Percentiles rank a stretch among this genome's conserved stretches.
phyloP scores from a whole-genome alignment of 2,329 filamentous ascomycete species.

The Whalleya microplaca region DNA sequence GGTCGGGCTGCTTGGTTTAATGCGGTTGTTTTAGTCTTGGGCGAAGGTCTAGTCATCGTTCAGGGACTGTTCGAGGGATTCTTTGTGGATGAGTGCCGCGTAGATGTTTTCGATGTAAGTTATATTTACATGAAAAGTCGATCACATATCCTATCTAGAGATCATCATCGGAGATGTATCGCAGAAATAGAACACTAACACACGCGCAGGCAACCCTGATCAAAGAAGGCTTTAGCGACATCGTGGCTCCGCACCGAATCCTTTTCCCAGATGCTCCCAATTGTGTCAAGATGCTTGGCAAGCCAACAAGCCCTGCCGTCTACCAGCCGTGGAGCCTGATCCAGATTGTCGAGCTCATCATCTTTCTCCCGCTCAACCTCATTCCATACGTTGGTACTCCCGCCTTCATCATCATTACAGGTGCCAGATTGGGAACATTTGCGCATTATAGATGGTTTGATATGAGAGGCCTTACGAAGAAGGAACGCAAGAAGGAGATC shows the following conservation, averaged over 20 bases:
- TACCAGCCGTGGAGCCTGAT: slow-evolving; percentile 89
- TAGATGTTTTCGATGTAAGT: slow-evolving; percentile 82
- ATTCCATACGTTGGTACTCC: slow-evolving; percentile 82
- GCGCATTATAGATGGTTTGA: slow-evolving; percentile 92
- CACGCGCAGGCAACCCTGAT: slow-evolving; percentile 68
- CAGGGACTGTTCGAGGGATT: slow-evolving; percentile 75
- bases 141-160: background rate
- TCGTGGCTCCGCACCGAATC: slow-evolving; percentile 69
- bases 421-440: slow-evolving; percentile 83
- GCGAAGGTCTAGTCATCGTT: slow-evolving; percentile 75
- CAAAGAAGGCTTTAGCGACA: slow-evolving; percentile 69
- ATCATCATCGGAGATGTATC: background rate
- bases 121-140: background rate
- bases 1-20: slow-evolving; percentile 87
- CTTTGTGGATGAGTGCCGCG: slow-evolving; percentile 77
- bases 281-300: slow-evolving; percentile 79
- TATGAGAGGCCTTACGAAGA: slow-evolving; percentile 73
- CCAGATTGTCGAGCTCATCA: slow-evolving; percentile 85
- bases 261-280: slow-evolving; percentile 70
- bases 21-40: slow-evolving; percentile 84
- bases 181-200: slow-evolving; percentile 22
- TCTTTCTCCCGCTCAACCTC: slow-evolving; percentile 82
- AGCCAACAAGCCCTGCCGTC: slow-evolving; percentile 73
- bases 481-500: slow-evolving; percentile 73
- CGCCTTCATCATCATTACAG: slow-evolving; percentile 85